Evolutionary conservation across 768 basidiomycete species (phyloP), one percentile per base, ranked within the genome.

Genomic region (Strobilomyces echinocephalus): DNA sequence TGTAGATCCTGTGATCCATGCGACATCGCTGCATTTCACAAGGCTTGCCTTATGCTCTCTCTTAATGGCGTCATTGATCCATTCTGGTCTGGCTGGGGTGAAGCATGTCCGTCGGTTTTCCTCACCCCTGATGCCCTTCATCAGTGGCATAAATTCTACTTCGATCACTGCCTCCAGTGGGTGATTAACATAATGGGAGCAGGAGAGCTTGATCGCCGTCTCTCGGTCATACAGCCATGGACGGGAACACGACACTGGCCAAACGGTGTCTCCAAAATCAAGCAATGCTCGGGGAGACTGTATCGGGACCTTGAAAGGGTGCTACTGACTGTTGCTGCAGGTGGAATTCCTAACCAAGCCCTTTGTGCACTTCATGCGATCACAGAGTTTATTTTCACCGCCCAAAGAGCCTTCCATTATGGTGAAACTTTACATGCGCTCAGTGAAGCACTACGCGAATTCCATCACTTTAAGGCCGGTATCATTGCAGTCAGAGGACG

Each of bases 321-420:
- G 1, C 43, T 58, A 1, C 18, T 35, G 0, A 44, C 6, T 9
- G 41, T 54, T 11, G n/a, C 15, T 9, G 44, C 33, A 8, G 45
- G 49, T 2, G 66, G 62, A 44, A 64, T 71, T 11, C 51, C 68
- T 1, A 5, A 40, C 4, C 11, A 54, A 0, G 70, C 76, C 45
- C 59, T 77, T 8, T 50, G 54, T 31, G 68, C 72, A 3, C 41
- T 78, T 24, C 60, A 65, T 1, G 58, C 72, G 2, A 64, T 76
- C 5, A 60, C 71, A 2, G 72, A 77, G 46, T 76, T 77, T 43
- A 64, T 65, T 9, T 76, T 71, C 49, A 58, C 69, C 3, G 68
- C 67, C 0, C 76, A 78, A 54, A 45, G 63, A 0, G 57, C 47
- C 1, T 18, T 28, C 8, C 18, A 21, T 5, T 44, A 46, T 16